Evolutionary conservation across 306 rosid species (phyloP).

Genomic region (Fragaria nilgerrensis): DNA sequence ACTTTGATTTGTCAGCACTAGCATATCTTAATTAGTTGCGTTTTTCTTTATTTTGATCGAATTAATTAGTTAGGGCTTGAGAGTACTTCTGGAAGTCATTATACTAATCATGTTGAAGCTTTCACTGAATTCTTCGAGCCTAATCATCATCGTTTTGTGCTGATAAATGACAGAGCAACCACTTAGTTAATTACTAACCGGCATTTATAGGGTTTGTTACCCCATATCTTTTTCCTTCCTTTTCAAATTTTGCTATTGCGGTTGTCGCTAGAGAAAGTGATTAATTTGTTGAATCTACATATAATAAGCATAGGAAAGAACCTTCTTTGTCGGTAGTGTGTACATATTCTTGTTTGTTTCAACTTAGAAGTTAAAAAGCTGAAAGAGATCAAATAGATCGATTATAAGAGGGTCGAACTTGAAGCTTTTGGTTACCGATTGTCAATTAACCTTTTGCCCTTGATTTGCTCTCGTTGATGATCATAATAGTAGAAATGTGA

Average conservation of each 20-base stretch:
- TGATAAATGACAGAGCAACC: slow-evolving; percentile 61
- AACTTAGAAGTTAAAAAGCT: neutral
- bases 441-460: neutral
- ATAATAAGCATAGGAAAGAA: slow-evolving; percentile 2
- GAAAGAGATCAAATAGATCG: neutral
- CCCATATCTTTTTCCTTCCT: slow-evolving; percentile 17
- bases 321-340: slow-evolving; percentile 22
- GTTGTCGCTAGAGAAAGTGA: slow-evolving; percentile 11
- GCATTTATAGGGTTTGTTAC: slow-evolving; percentile 34
- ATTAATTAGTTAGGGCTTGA: neutral
- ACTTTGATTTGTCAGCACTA: neutral
- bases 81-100: neutral
- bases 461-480: neutral
- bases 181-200: slow-evolving; percentile 59
- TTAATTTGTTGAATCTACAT: slow-evolving; percentile 12
- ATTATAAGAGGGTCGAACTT: neutral
- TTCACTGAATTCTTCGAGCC: neutral
- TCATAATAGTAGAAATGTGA: neutral
- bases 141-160: slow-evolving; percentile 17
- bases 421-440: neutral
- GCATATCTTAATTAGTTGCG: neutral
- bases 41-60: too few species aligned
- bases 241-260: slow-evolving; percentile 9
- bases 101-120: neutral
- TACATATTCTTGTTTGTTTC: neutral